Evolutionary conservation across 1,284 basidiomycete genomes (phyloP), one percentile per base, ranked within the genome.

Genomic region (Psilocybe mexicana): DNA sequence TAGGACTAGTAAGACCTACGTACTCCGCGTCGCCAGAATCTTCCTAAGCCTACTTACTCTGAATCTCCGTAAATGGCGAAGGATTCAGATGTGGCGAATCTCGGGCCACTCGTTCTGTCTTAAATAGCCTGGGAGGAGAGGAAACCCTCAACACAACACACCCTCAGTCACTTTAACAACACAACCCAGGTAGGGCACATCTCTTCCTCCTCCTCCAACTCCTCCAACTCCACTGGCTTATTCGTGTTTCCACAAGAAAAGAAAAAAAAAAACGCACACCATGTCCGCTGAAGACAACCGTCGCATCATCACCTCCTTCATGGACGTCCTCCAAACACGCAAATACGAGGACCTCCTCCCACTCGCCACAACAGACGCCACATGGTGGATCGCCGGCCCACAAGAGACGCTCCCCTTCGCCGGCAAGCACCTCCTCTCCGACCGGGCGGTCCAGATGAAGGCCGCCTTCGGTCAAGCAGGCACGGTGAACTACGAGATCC

Each of bases 201-300:
- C 30, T 33, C 30, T 0, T 6, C 5, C 30, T 33, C 30, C 5
- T 33, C 30, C 8, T 33, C n/a, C n/a, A n/a, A n/a, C n/a, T n/a
- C 30, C 8, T 18, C 12, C 38, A n/a, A 8, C 14, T 1, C 14
- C 38, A 12, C 11, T 12, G 4, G 11, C 38, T 40, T 12, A 40
- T 40, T n/a, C n/a, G 3, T 6, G 7, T 3, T 40, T n/a, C 14
- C 10, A n/a, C 38, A 40, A 11, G 12, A 0, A 14, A 40, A 14
- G 1, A 36, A 12, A 36, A 36, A 36, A 36, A 6, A 7, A 44
- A 25, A 44, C 2, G 6, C 45, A 7, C 6, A 48, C 14, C 26
- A 52, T 52, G 51, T 52, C 51, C 23, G 35, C 51, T n/a, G 51
- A 52, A 52, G 51, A 52, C 6, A 43, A 33, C 38, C 51, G 51